phyloP scores from a whole-genome alignment of 1,284 basidiomycete species.

The Tylopilus orsonianus region DNA sequence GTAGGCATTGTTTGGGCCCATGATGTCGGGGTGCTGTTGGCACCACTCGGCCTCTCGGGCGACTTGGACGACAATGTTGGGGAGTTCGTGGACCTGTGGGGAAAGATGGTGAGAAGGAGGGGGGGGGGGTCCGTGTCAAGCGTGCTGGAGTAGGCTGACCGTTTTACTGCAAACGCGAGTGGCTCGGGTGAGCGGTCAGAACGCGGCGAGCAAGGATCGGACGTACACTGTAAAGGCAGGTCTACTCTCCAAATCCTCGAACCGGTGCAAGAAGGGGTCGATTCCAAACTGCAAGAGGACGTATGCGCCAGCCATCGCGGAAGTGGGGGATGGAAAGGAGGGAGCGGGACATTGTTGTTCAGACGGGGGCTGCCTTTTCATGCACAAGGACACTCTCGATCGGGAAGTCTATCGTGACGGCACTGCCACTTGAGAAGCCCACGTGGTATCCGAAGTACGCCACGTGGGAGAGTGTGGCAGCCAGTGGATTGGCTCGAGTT shows the following conservation, averaged over 20 bases:
- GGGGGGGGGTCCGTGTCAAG: background rate
- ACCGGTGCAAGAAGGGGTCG: slow-evolving; percentile 58
- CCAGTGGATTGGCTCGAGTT: slow-evolving; percentile 3
- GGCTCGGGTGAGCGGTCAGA: slow-evolving; percentile 10
- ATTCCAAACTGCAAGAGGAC: slow-evolving; percentile 62
- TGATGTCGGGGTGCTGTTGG: slow-evolving; percentile 59
- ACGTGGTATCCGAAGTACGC: slow-evolving; percentile 30
- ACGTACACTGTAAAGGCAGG: slow-evolving; percentile 68
- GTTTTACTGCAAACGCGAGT: slow-evolving; percentile 14
- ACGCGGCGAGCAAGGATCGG: background rate
- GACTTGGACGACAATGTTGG: slow-evolving; percentile 62
- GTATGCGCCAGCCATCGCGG: slow-evolving; percentile 41
- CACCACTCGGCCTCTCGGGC: slow-evolving; percentile 64
- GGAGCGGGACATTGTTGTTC: slow-evolving; percentile 12
- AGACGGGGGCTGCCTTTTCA: slow-evolving; percentile 31
- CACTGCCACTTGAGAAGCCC: slow-evolving; percentile 33
- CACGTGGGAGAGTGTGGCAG: slow-evolving; percentile 23
- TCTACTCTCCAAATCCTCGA: slow-evolving; percentile 60
- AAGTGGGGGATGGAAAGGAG: slow-evolving; percentile 19
- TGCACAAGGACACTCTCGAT: slow-evolving; percentile 34
- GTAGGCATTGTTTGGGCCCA: slow-evolving; percentile 69
- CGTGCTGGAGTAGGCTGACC: slow-evolving; percentile 3
- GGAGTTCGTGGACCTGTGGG: slow-evolving; percentile 49
- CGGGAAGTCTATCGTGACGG: slow-evolving; percentile 30
- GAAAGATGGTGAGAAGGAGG: background rate